phyloP scores from a whole-genome alignment of 176 grass and related monocot genomes.

The Sorghum bicolor region Sorghum_bicolor_NCBIv3 NC_012872.2:63926001-63926500 shows the following conservation, averaged over 20 bases:
- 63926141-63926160: background rate
- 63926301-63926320: background rate
- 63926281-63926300: background rate
- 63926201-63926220: background rate
- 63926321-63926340: background rate
- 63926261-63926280: background rate
- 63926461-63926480: constrained; percentile 69
- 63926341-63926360: background rate
- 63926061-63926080: constrained; percentile 17
- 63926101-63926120: background rate
- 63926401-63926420: constrained; percentile 5
- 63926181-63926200: background rate
- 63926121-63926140: background rate
- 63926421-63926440: constrained; percentile 80
- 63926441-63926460: constrained; percentile 60
- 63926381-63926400: background rate
- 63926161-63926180: background rate
- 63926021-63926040: background rate
- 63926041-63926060: background rate
- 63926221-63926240: background rate
- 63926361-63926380: background rate
- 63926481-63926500: constrained; percentile 52
- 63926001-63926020: background rate
- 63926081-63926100: background rate
- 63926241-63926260: background rate